phyloP scores from a whole-genome alignment of 495 filamentous ascomycete species.

The Penicillium parvum region DNA sequence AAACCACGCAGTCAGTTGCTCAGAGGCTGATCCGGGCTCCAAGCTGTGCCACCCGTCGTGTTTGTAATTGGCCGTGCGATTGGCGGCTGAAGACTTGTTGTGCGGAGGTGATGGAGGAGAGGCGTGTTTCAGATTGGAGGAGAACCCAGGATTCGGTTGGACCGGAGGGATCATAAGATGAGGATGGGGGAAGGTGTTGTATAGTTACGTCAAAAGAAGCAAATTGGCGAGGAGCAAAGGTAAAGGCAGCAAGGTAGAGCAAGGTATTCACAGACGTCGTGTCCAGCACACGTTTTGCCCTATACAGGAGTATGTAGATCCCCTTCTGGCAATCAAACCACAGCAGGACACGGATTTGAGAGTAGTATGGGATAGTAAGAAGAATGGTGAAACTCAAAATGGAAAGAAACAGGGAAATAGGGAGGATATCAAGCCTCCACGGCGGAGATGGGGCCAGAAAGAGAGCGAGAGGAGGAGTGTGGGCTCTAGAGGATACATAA shows the following conservation, averaged over 20 bases:
- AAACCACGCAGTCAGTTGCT: constrained; percentile 22
- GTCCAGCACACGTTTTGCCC: too few species aligned
- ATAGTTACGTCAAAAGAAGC: constrained; percentile 1
- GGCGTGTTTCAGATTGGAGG: constrained; percentile 28
- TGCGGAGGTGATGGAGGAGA: constrained; percentile 23
- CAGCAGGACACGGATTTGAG: too few species aligned
- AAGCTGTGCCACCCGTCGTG: constrained; percentile 15
- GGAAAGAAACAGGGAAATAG: background rate
- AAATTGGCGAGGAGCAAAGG: too few species aligned
- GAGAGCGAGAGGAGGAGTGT: background rate
- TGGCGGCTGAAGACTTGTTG: constrained; percentile 19
- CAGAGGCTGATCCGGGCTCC: constrained; percentile 24
- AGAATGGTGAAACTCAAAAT: too few species aligned
- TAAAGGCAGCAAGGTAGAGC: too few species aligned
- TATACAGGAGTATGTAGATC: too few species aligned
- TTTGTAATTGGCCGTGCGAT: constrained; percentile 23
- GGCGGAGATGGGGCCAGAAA: background rate
- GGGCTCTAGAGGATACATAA: constrained; percentile 1
- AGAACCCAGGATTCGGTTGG: constrained; percentile 18
- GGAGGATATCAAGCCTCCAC: background rate
- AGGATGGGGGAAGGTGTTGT: background rate
- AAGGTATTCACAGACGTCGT: constrained; percentile 6
- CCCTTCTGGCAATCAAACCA: too few species aligned
- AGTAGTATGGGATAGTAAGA: too few species aligned
- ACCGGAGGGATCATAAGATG: constrained; percentile 10